These are phyloP conservation scores for Lojkania enalia DNA, from an alignment of 2,329 filamentous ascomycete genomes.

Conservation along the genomic window DNA sequence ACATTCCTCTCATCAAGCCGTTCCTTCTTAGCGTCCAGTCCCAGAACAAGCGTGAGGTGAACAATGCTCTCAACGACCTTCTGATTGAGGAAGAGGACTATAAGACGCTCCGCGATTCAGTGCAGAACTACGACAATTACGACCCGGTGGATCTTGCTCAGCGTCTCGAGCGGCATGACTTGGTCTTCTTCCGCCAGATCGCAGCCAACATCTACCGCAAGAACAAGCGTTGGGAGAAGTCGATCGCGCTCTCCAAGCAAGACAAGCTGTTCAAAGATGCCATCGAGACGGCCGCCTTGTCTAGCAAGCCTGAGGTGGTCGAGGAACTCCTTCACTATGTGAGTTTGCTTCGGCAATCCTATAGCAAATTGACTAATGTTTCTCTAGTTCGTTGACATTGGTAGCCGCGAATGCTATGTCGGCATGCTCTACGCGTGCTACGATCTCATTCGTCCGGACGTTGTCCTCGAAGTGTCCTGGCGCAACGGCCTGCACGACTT, in stretches of 20 bases:
- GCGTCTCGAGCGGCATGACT: slow-evolving; percentile 93
- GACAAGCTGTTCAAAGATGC: slow-evolving; percentile 99
- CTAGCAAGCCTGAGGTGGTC: slow-evolving; percentile 85
- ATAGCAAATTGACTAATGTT: slow-evolving; percentile 37
- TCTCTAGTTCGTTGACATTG: slow-evolving; percentile 92
- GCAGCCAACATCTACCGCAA: slow-evolving; percentile 98
- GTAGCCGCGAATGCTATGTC: slow-evolving; percentile 98
- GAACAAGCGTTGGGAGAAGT: slow-evolving; percentile 99
- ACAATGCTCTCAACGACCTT: slow-evolving; percentile 96
- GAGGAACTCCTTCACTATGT: slow-evolving; percentile 96
- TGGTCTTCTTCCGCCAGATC: slow-evolving; percentile 99
- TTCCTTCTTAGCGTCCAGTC: slow-evolving; percentile 95
- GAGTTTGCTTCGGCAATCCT: slow-evolving; percentile 56
- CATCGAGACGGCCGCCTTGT: slow-evolving; percentile 95
- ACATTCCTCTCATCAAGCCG: slow-evolving; percentile 96
- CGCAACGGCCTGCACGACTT: slow-evolving; percentile 92
- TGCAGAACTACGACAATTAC: slow-evolving; percentile 99
- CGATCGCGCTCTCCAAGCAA: slow-evolving; percentile 95
- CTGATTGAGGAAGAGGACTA: slow-evolving; percentile 99
- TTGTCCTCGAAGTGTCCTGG: slow-evolving; percentile 96
- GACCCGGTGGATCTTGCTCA: slow-evolving; percentile 90
- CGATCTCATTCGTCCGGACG: slow-evolving; percentile 89
- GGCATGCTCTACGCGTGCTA: slow-evolving; percentile 99
- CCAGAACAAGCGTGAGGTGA: slow-evolving; percentile 98
- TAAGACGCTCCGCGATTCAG: slow-evolving; percentile 96